Evolutionary conservation across 73 alveolate genomes (phyloP), one percentile per base, ranked within the genome.

Genomic region (Breviolum minutum): DNA sequence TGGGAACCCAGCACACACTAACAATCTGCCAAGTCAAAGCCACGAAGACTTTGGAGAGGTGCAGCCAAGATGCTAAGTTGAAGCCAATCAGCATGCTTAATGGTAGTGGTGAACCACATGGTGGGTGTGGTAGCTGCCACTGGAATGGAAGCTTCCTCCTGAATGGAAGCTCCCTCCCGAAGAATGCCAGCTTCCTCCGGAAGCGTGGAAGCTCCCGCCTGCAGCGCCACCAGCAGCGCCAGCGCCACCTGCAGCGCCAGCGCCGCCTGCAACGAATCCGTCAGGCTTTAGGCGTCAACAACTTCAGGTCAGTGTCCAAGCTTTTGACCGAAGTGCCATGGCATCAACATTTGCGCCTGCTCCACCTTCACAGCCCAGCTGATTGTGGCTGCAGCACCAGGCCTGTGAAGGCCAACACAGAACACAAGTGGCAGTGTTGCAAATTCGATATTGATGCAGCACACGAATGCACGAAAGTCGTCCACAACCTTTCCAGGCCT

Each of bases 381-480:
- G 90, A 66, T 81, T 66, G 54, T 81, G 60, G 90, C 90, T 54
- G 90, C 90, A 81, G 90, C 90, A 81, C 90, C 90, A 81, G 48
- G 71, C 14, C 90, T 81, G 71, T 82, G 14, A 20, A 7, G 24
- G 54, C 12, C 92, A 40, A 16, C 54, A 32, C 32, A 54, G 24
- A 48, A n/a, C 92, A 61, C 89, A 29, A 14, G 17, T 5, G 32
- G 29, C 27, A 24, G 9, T 17, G 9, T 10, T 69, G 79, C 26
- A 17, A 69, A 69, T 69, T 69, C 26, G 27, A 69, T 17, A 69
- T 20, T 20, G 79, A 24, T 20, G 19, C 4, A 24, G 26, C 79
- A 69, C 27, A 5, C 7, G 2, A 2, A 17, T 69, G 79, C 26
- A 69, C 79, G 4, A 69, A 4, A 69, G 79, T 82, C 40, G 20